Conservation (phyloP, 805 yeast species). For the Myxozyma melibiosi region DNA sequence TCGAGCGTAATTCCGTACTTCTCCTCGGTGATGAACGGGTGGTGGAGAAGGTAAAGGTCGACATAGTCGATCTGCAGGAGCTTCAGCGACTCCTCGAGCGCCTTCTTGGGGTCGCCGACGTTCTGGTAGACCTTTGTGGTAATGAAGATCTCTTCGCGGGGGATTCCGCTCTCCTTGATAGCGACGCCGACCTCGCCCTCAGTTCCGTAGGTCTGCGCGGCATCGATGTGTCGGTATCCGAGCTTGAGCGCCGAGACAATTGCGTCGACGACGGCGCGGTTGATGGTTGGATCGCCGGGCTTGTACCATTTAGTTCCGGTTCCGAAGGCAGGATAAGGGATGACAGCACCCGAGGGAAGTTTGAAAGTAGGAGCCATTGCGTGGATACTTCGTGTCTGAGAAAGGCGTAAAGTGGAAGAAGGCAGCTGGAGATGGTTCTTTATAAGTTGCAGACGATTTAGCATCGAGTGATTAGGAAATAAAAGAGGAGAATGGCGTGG, state of each 20-base stretch:
- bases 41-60: conserved; percentile 58
- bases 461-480: not conserved
- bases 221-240: conserved; percentile 68
- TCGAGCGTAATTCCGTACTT: conserved; percentile 39
- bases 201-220: conserved; percentile 60
- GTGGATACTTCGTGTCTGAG: not conserved
- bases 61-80: conserved; percentile 54
- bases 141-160: conserved; percentile 49
- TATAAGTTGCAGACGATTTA: conserved; percentile 1
- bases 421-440: not conserved
- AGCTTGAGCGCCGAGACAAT: conserved; percentile 51
- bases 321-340: conserved; percentile 40
- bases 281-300: conserved; percentile 26
- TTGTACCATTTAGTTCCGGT: conserved; percentile 37
- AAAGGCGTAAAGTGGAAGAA: not conserved
- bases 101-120: conserved; percentile 40
- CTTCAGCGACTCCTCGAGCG: conserved; percentile 49
- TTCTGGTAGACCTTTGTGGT: conserved; percentile 47
- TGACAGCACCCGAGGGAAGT: conserved; percentile 36
- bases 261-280: conserved; percentile 36
- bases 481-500: too few species aligned
- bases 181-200: conserved; percentile 60
- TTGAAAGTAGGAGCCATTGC: conserved; percentile 23
- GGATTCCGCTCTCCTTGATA: conserved; percentile 54
- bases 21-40: conserved; percentile 46